Evolutionary conservation across 805 yeast species (phyloP).

Genomic region (Wickerhamiella shivajii): DNA sequence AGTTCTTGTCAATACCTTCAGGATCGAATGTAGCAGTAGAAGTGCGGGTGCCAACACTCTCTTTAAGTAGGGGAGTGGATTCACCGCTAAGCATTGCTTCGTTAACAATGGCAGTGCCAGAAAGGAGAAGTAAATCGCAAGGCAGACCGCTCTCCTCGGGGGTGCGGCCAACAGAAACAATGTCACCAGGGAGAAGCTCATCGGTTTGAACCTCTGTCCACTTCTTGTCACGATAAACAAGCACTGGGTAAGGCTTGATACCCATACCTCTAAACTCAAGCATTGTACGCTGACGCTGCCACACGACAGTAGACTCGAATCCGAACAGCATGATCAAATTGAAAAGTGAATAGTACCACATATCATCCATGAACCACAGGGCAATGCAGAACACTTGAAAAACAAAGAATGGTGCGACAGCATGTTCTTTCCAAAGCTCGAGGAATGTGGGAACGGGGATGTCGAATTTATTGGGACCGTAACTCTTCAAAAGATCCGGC

Average conservation of each 20-base stretch:
- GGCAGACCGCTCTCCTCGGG: conserved; percentile 86
- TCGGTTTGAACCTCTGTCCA: conserved; percentile 64
- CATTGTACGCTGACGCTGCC: conserved; percentile 90
- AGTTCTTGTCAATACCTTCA: conserved; percentile 78
- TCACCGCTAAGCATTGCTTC: conserved; percentile 99
- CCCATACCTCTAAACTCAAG: conserved; percentile 95
- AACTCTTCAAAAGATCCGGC: conserved; percentile 36
- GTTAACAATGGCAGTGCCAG: conserved; percentile 88
- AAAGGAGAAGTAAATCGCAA: conserved; percentile 74
- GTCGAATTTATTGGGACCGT: conserved; percentile 80
- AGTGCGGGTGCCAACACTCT: conserved; percentile 76
- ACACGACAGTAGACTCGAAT: conserved; percentile 88
- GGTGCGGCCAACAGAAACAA: conserved; percentile 73
- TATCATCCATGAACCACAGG: conserved; percentile 89
- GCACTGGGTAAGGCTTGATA: conserved; percentile 72
- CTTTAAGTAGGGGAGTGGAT: conserved; percentile 91
- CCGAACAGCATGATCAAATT: conserved; percentile 83
- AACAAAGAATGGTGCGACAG: conserved; percentile 94
- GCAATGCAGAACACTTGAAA: conserved; percentile 94
- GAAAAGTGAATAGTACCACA: conserved; percentile 90
- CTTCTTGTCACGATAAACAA: conserved; percentile 50
- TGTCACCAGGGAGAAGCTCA: conserved; percentile 77
- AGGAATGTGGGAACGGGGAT: conserved; percentile 86
- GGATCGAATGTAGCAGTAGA: conserved; percentile 48
- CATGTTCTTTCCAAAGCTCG: conserved; percentile 91